Base-by-base conservation (phyloP, 2,329 filamentous ascomycete species). In the Scopulariopsis brevicaulis region DNA sequence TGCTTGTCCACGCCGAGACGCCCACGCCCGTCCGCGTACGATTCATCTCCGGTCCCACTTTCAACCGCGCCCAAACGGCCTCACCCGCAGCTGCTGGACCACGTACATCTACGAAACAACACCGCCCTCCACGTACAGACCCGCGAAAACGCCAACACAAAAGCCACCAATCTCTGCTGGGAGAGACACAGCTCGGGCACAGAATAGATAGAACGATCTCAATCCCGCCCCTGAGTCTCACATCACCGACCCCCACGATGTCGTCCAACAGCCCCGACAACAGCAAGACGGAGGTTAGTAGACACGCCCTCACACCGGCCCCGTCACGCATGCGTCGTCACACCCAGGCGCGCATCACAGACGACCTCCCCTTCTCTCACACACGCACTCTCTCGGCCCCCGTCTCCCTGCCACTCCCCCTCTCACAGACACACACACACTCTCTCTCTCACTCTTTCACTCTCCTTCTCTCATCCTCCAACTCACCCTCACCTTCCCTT, bases 221-320 rank as follows among this genome's bases (percentile, higher is more conserved):
- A 35, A 54, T 28, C 28, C 28, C 4, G 28, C 28, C 28, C 28
- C 28, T 32, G 28, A n/a, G n/a, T n/a, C n/a, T n/a, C n/a, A 53
- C n/a, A 28, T 35, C 46, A 52, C 51, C 43, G 20, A 24, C 52
- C 25, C 43, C 32, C 37, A 63, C 57, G 25, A 76, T 76, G 73
- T 66, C 71, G 12, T 69, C 71, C 59, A 71, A 70, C 60, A 69
- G 71, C 58, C 63, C 68, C 60, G 14, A 46, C 7, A 46, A 46
- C 40, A 46, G 7, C 58, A 71, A 73, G 63, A 63, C 66, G 15
- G 65, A 69, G 57, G 74, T 75, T 64, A 64, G 72, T 65, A 46
- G 18, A 15, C 15, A 46, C 40, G 40, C n/a, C 40, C 40, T 7
- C 40, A 14, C 40, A 6, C 14, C n/a, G 6, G 40, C 40, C 37